Conservation (phyloP, 345 rosid species). For the Populus deltoides region DNA sequence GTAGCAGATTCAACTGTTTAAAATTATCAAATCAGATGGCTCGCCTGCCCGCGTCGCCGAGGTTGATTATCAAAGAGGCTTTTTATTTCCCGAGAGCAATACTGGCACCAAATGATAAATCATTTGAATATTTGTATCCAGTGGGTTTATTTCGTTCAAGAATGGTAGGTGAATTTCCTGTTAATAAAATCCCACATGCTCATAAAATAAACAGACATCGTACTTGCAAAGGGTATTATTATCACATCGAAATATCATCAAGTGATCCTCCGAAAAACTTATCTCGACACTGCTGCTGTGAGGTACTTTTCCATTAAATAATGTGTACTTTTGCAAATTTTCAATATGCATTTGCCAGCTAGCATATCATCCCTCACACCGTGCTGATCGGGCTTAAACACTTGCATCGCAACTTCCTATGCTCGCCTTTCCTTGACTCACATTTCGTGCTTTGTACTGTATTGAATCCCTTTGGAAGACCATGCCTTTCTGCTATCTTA, state of each 20-base stretch:
- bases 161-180: not conserved
- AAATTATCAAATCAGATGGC: too few relatives aligned
- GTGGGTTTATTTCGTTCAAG: slow-evolving; percentile 1
- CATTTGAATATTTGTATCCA: not conserved
- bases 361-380: too few relatives aligned
- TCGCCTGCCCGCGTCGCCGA: too few relatives aligned
- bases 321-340: not conserved
- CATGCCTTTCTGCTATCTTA: not conserved
- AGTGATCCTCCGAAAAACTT: not conserved
- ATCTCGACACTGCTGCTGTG: not conserved
- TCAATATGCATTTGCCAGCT: not conserved
- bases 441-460: not conserved
- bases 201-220: not conserved
- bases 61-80: too few relatives aligned
- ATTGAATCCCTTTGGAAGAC: not conserved
- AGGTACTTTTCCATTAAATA: not conserved
- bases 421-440: slow-evolving; percentile 1
- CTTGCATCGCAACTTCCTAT: not conserved
- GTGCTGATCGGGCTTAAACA: not conserved
- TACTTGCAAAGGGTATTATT: not conserved
- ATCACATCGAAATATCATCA: too few relatives aligned
- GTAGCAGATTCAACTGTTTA: too few relatives aligned
- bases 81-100: too few relatives aligned
- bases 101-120: not conserved
- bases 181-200: too few relatives aligned